phyloP scores from a whole-genome alignment of 257 asterid species.

The Solanum paucissectum region DNA sequence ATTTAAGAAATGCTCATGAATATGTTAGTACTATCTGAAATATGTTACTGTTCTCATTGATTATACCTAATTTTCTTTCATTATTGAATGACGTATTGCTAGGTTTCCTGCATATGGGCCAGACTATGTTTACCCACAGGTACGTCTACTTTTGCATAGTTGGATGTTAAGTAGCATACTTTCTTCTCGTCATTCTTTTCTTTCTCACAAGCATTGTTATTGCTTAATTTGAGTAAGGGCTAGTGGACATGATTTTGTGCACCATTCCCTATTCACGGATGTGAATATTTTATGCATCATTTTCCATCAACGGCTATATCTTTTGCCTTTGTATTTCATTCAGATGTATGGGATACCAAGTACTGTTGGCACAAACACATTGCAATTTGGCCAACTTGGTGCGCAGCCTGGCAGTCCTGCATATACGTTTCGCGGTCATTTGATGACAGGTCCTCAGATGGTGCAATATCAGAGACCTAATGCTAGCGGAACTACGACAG shows the following conservation, averaged over 20 bases:
- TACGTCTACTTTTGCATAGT: neutral
- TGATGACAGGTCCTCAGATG: constrained; percentile 9
- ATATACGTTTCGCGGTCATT: neutral
- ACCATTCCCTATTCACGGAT: neutral
- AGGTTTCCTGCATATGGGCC: constrained; percentile 2
- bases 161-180: neutral
- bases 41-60: neutral
- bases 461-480: constrained; percentile 10
- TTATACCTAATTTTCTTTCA: neutral
- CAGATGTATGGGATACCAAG: constrained; percentile 3
- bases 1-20: neutral
- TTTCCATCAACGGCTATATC: neutral
- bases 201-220: neutral
- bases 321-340: neutral
- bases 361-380: constrained; percentile 1
- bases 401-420: constrained; percentile 1
- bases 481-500: constrained; percentile 8
- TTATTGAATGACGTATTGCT: neutral
- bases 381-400: constrained; percentile 1
- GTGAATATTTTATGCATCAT: neutral
- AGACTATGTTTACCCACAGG: neutral
- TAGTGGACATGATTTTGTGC: neutral
- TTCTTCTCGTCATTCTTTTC: neutral
- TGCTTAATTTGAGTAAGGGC: neutral
- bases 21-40: neutral